Evolutionary conservation across 352 stramenopile species (phyloP).

Genomic region (Pythium phragmitis): DNA sequence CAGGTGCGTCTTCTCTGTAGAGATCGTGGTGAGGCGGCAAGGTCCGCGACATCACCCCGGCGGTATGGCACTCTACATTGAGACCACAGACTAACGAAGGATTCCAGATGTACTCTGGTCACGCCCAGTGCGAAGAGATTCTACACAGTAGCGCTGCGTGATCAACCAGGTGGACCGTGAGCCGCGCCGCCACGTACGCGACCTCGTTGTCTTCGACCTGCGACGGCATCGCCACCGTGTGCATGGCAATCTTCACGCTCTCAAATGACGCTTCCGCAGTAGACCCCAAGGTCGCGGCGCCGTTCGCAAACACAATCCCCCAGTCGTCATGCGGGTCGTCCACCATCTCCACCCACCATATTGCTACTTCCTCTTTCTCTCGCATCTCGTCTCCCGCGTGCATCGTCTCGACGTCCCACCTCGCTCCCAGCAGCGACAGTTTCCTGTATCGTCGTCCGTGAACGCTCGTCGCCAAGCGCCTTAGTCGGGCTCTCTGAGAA

Average conservation of each 20-base stretch:
- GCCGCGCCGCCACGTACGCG: slow-evolving; percentile 11
- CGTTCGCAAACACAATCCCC: slow-evolving; percentile 5
- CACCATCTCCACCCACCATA: slow-evolving; percentile 1
- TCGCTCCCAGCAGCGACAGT: slow-evolving; percentile 28
- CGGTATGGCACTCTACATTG: too few relatives aligned
- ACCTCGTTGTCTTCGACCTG: slow-evolving; percentile 18
- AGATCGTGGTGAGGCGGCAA: too few relatives aligned
- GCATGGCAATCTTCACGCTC: neutral
- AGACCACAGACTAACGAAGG: too few relatives aligned
- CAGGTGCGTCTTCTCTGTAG: too few relatives aligned
- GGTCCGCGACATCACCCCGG: too few relatives aligned
- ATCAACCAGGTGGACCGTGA: slow-evolving; percentile 5
- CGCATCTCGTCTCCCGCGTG: neutral
- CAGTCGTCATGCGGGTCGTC: slow-evolving; percentile 22
- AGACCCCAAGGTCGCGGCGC: neutral
- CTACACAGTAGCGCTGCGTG: too few relatives aligned
- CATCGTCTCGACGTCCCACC: slow-evolving; percentile 23
- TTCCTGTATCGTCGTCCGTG: slow-evolving; percentile 30
- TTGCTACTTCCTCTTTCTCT: neutral
- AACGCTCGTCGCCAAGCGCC: too few relatives aligned
- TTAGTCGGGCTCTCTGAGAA: too few relatives aligned
- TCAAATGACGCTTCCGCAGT: neutral
- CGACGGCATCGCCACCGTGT: slow-evolving; percentile 13
- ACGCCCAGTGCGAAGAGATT: too few relatives aligned
- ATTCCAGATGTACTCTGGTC: too few relatives aligned